These are phyloP conservation scores for Neurospora africana DNA, from an alignment of 495 filamentous ascomycete species.

Conservation along the genomic window DNA sequence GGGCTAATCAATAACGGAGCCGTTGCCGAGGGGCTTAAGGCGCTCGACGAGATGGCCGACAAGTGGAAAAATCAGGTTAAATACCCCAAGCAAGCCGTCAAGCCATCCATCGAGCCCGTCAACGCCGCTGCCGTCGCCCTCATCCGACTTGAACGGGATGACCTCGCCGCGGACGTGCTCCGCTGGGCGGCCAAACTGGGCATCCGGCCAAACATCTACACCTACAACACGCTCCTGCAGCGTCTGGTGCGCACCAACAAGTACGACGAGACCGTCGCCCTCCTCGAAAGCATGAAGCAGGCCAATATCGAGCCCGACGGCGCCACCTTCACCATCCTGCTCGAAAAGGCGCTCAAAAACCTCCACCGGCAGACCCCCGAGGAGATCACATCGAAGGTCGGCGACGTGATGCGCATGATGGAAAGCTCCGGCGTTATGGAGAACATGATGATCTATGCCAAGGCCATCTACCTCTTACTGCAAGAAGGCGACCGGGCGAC, in stretches of 20 bases:
- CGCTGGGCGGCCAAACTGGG: conserved; percentile 46
- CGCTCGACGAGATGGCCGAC: conserved; percentile 49
- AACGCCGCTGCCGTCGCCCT: conserved; percentile 48
- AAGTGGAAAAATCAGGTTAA: conserved; percentile 35
- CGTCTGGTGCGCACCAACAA: conserved; percentile 38
- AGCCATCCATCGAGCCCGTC: conserved; percentile 49
- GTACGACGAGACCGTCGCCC: conserved; percentile 20
- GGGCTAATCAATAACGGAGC: conserved; percentile 44
- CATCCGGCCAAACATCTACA: conserved; percentile 49
- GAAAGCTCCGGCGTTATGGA: conserved; percentile 39
- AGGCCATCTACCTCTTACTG: conserved; percentile 54
- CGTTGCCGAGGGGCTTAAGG: conserved; percentile 37
- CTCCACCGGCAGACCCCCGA: conserved; percentile 10
- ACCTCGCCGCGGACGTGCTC: conserved; percentile 38
- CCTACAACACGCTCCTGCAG: conserved; percentile 60
- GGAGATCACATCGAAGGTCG: conserved; percentile 23
- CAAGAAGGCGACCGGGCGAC: conserved; percentile 28
- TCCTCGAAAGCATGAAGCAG: conserved; percentile 34
- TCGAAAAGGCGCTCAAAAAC: conserved; percentile 26
- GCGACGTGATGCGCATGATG: conserved; percentile 41
- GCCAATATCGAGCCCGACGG: conserved; percentile 24
- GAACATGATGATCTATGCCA: conserved; percentile 49
- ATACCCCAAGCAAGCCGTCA: conserved; percentile 24
- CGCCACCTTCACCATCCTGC: conserved; percentile 33
- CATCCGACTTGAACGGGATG: conserved; percentile 21